Conservation (phyloP, 2,329 filamentous ascomycete genomes). For the Botrytis squamosa region DNA sequence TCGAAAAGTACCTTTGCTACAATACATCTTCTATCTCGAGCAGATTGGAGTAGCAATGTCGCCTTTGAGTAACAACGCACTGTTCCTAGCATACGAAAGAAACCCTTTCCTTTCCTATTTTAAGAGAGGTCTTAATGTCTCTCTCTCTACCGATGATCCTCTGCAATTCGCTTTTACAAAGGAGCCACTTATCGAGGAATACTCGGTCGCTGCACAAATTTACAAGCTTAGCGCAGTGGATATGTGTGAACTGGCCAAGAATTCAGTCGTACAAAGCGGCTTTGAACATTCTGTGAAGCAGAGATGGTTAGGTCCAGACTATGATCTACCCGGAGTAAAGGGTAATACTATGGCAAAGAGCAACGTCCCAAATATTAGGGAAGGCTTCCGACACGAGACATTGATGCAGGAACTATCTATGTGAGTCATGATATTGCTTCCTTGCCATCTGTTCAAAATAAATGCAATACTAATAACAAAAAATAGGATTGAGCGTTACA, state of each 20-base stretch:
- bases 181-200: conserved; percentile 96
- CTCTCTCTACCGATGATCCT: conserved; percentile 92
- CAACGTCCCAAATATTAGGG: conserved; percentile 90
- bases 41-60: conserved; percentile 99
- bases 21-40: conserved; percentile 97
- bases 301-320: conserved; percentile 83
- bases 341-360: conserved; percentile 95
- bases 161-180: conserved; percentile 98
- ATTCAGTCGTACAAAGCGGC: conserved; percentile 91
- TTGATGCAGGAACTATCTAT: conserved; percentile 79
- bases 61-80: conserved; percentile 94
- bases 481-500: conserved; percentile 41
- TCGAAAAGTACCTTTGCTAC: conserved; percentile 88
- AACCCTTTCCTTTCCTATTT: conserved; percentile 98
- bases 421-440: conserved; percentile 51
- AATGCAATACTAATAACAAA: conserved; percentile 21
- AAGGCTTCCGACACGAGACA: conserved; percentile 86
- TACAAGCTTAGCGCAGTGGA: conserved; percentile 96
- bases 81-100: conserved; percentile 94
- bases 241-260: conserved; percentile 97
- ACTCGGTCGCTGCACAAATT: conserved; percentile 95
- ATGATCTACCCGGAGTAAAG: conserved; percentile 70
- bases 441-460: background rate
- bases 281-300: conserved; percentile 89
- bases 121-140: conserved; percentile 90